Evolutionary conservation across 768 basidiomycete genomes (phyloP).

Genomic region (Phylloporus arenicola): DNA sequence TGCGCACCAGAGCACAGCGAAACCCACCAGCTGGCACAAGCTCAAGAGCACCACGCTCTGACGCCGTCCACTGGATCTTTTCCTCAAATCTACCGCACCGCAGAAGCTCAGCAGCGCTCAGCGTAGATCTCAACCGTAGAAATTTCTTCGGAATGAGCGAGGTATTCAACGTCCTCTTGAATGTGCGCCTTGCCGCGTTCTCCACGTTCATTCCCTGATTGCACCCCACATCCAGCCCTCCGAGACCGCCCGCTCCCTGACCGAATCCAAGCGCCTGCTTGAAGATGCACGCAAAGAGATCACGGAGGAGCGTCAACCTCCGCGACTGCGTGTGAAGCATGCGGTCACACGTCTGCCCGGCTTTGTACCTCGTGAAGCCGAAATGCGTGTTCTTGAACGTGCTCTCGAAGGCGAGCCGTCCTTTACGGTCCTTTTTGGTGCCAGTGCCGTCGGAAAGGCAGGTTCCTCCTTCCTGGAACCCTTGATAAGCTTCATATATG

Average conservation of each 20-base stretch:
- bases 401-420: conserved; percentile 63
- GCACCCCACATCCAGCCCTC: conserved; percentile 48
- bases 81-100: conserved; percentile 64
- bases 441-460: conserved; percentile 72
- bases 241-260: conserved; percentile 72
- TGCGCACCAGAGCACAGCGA: conserved; percentile 27
- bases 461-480: conserved; percentile 28
- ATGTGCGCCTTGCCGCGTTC: conserved; percentile 42
- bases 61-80: conserved; percentile 68
- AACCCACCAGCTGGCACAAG: conserved; percentile 19
- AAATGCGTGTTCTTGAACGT: conserved; percentile 61
- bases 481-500: neutral
- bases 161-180: conserved; percentile 67
- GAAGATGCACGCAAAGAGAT: conserved; percentile 78
- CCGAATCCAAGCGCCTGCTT: conserved; percentile 68
- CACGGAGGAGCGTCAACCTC: conserved; percentile 57
- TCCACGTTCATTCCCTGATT: conserved; percentile 6
- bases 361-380: conserved; percentile 65
- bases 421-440: conserved; percentile 77
- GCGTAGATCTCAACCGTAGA: conserved; percentile 57
- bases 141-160: conserved; percentile 80
- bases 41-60: conserved; percentile 29
- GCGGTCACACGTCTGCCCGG: conserved; percentile 73
- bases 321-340: conserved; percentile 66
- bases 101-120: conserved; percentile 53